These are phyloP conservation scores for Puccinia novopanici DNA, from an alignment of 1,284 basidiomycete species.

Conservation along the genomic window DNA sequence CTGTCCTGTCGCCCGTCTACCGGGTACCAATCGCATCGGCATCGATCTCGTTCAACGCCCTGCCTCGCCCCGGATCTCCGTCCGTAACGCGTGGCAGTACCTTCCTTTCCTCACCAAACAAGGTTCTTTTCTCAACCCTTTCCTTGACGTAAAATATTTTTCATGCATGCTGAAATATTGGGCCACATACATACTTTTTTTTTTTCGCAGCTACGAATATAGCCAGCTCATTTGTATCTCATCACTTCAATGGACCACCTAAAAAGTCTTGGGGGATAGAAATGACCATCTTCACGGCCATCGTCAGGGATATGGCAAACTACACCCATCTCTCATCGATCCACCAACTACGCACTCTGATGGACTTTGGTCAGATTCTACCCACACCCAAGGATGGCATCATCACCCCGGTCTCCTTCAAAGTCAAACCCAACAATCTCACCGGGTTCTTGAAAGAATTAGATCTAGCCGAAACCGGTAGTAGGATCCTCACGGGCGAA, in stretches of 20 bases:
- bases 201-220: conserved; percentile 44
- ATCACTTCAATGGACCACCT: conserved; percentile 67
- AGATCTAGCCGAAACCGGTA: conserved; percentile 73
- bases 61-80: conserved; percentile 53
- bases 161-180: not conserved
- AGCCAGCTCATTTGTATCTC: conserved; percentile 63
- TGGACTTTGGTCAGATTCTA: conserved; percentile 64
- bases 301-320: conserved; percentile 80
- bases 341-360: conserved; percentile 58
- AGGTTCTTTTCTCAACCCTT: conserved; percentile 41
- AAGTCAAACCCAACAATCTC: conserved; percentile 72
- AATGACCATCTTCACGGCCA: conserved; percentile 63
- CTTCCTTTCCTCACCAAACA: conserved; percentile 58
- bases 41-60: conserved; percentile 5
- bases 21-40: conserved; percentile 1
- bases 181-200: conserved; percentile 54
- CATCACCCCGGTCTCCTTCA: conserved; percentile 91
- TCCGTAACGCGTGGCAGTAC: conserved; percentile 57
- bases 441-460: conserved; percentile 75
- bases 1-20: not conserved
- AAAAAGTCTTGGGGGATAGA: conserved; percentile 61
- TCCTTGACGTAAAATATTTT: not conserved
- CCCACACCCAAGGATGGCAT: conserved; percentile 90
- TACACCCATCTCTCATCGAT: conserved; percentile 86
- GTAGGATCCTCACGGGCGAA: conserved; percentile 83